phyloP scores from a whole-genome alignment of 2,329 filamentous ascomycete species.

The Laburnicola sp. region DNA sequence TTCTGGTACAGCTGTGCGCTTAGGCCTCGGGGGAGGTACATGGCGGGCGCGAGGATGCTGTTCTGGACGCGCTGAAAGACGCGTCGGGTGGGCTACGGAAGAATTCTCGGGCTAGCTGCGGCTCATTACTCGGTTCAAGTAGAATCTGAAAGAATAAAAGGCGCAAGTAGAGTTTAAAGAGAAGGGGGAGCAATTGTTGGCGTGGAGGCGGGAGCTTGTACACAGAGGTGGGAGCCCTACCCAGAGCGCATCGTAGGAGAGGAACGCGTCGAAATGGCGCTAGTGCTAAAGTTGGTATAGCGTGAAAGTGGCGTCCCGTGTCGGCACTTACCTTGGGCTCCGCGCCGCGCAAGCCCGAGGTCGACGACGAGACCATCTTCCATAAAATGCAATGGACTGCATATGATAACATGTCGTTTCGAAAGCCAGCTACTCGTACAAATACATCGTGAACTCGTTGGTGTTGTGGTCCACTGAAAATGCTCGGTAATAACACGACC shows the following conservation, averaged over 20 bases:
- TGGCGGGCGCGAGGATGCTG: slow-evolving; percentile 46
- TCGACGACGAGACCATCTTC: neutral
- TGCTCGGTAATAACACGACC: slow-evolving; percentile 3
- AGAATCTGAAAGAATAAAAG: slow-evolving; percentile 23
- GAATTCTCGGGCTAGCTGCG: slow-evolving; percentile 14
- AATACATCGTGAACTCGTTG: neutral
- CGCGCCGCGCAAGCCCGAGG: too few relatives aligned
- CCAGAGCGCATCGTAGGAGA: neutral
- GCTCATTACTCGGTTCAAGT: slow-evolving; percentile 25
- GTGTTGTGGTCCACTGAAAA: slow-evolving; percentile 1
- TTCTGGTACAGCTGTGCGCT: slow-evolving; percentile 91
- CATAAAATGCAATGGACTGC: too few relatives aligned
- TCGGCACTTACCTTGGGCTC: neutral
- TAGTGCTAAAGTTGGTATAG: neutral
- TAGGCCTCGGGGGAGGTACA: slow-evolving; percentile 92
- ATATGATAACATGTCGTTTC: too few relatives aligned
- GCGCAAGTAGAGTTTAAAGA: slow-evolving; percentile 16
- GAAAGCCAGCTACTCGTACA: neutral
- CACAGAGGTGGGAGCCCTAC: slow-evolving; percentile 21
- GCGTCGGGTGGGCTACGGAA: slow-evolving; percentile 27
- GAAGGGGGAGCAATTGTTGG: slow-evolving; percentile 25
- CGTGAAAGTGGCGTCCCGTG: neutral
- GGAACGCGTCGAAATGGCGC: neutral
- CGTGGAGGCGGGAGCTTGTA: slow-evolving; percentile 30
- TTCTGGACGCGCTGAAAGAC: slow-evolving; percentile 24